Conservation (phyloP, 345 rosid species). For the Eucalyptus urophylla region DNA sequence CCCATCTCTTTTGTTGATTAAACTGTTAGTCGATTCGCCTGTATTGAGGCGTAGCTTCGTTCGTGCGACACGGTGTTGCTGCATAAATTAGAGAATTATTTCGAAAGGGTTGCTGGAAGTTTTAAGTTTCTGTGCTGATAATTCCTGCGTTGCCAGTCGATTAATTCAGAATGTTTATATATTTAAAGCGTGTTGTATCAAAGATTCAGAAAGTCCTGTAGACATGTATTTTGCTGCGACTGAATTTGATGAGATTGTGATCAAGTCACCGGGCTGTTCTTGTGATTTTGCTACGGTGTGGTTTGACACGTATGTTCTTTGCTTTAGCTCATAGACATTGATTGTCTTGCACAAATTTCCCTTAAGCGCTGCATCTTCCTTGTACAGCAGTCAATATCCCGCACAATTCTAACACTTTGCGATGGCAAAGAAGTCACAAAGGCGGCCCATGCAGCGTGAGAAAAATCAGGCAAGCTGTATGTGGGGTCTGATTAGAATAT, state of each 20-base stretch:
- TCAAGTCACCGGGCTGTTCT: neutral
- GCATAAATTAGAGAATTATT: neutral
- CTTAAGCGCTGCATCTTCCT: neutral
- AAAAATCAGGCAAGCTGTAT: constrained; percentile 14
- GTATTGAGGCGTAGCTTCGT: neutral
- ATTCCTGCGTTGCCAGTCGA: neutral
- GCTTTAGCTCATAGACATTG: neutral
- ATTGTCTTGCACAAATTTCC: neutral
- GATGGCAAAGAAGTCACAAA: neutral
- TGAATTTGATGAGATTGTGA: neutral
- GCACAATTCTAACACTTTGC: neutral
- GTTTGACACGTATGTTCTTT: neutral
- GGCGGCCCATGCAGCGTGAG: neutral
- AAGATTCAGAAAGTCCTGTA: neutral
- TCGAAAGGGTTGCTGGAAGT: neutral
- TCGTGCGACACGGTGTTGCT: neutral
- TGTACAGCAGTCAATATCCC: neutral
- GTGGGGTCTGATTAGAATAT: constrained; percentile 22
- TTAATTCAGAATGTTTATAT: neutral
- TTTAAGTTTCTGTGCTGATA: neutral
- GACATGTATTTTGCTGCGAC: neutral
- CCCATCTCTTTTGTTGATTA: neutral
- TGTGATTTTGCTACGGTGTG: neutral
- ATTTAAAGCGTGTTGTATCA: neutral
- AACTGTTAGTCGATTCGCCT: neutral